Base-by-base conservation (phyloP, 2,329 filamentous ascomycete genomes). In the Paraconiothyrium sp. region DNA sequence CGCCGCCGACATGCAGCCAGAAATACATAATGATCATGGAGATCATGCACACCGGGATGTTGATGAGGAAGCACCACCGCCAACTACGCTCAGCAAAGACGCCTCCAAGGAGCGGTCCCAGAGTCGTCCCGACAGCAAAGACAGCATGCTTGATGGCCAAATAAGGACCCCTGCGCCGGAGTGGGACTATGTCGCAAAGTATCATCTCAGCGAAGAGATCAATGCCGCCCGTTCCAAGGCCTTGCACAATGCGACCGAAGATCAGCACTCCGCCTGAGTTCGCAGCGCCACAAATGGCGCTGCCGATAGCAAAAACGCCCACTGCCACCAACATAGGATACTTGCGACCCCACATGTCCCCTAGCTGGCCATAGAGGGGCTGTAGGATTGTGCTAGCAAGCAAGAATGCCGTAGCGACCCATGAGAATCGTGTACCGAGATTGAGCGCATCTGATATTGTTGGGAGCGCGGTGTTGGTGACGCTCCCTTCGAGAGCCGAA, bases 201-300 rank as follows among this genome's bases (percentile, higher is more conserved):
- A 87, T 80, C 55, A 86, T 79, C 27, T 83, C 81, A 4, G 80
- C 75, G 2, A 86, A 72, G 44, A 83, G 69, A 54, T 78, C 78
- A 64, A 83, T 78, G 0, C 84, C 84, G 1, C 81, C 83, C 1
- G 75, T 79, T 0, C 84, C 84, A 1, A 84, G 67, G 0, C 88
- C 87, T 59, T 89, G 86, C 1, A 89, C 72, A 0, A 80, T 80
- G 0, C 87, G 80, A n/a, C 85, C 85, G 62, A 78, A 81, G 14
- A 90, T 86, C 2, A 90, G 76, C 69, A 83, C 82, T 0, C 65
- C 68, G 0, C 75, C 77, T 8, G 65, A 81, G 0, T 68, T 77
- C 0, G 86, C 83, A 0, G 80, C 81, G 0, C 85, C 86, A 46
- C 78, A 81, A 3, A 89, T 76, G 0, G 81, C 84, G 58, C 85